phyloP scores from a whole-genome alignment of 192 early-diverging fungal genomes.

The Coemansia sp. region DNA sequence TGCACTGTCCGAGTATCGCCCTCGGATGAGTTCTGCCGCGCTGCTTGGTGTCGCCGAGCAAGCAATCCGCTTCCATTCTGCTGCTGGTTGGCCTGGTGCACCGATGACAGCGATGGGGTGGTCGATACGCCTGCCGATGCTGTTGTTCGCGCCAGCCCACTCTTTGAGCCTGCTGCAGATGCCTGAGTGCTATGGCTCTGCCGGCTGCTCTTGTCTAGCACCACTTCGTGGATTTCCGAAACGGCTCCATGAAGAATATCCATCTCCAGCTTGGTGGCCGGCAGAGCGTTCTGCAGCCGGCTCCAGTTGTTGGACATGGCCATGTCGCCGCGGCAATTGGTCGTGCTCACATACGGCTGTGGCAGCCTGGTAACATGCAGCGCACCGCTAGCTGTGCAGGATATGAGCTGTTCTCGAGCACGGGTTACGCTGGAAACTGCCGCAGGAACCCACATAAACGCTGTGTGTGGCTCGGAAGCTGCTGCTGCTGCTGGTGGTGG shows the following conservation, averaged over 20 bases:
- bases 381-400: constrained; percentile 10
- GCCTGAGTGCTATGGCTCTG: constrained; percentile 15
- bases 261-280: constrained; percentile 23
- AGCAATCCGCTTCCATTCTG: constrained; percentile 7
- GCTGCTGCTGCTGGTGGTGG: not conserved
- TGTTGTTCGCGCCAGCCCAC: constrained; percentile 3
- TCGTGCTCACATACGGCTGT: constrained; percentile 13
- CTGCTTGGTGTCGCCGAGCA: constrained; percentile 13
- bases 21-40: constrained; percentile 3
- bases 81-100: constrained; percentile 6
- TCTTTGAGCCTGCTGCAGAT: not conserved
- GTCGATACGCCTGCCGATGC: constrained; percentile 11
- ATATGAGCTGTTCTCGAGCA: constrained; percentile 26
- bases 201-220: constrained; percentile 10
- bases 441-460: constrained; percentile 41
- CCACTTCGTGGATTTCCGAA: constrained; percentile 36
- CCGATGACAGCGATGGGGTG: constrained; percentile 11
- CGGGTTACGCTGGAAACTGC: constrained; percentile 12
- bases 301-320: constrained; percentile 47
- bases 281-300: constrained; percentile 19
- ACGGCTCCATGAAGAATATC: constrained; percentile 22
- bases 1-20: constrained; percentile 11
- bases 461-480: constrained; percentile 11
- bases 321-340: constrained; percentile 39
- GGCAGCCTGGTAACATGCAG: constrained; percentile 19